Base-by-base conservation (phyloP, 2,329 filamentous ascomycete species). In the Arachnopeziza araneosa region DNA sequence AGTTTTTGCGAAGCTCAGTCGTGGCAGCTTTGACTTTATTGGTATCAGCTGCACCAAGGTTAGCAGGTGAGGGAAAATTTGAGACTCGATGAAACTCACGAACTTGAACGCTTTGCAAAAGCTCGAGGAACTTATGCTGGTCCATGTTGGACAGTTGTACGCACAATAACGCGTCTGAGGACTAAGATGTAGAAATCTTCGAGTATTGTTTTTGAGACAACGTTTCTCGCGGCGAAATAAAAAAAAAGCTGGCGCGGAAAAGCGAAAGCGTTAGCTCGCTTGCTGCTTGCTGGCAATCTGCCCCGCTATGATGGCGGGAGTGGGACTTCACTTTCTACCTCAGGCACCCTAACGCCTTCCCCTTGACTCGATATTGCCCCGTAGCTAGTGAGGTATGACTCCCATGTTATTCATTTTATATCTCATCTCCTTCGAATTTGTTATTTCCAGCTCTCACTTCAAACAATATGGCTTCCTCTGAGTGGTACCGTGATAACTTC, bases 21-120 rank as follows among this genome's bases (percentile, higher is more conserved):
- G 93, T 99, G 64, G 93, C 91, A 67, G 89, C 86, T 83, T 97
- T 96, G 76, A 96, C 87, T 77, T 87, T 86, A 69, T 90, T 86
- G 67, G 92, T 96, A 77, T 96, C 88, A 73, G 95, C 92, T 96
- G 72, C 69, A 36, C 22, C 21, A 24, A 50, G 30, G 58, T 71
- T 64, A 71, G 66, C 55, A 68, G 63, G 53, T 52, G 44, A 54
- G 52, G 64, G 63, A 49, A 10, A n/a, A 32, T n/a, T n/a, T 21
- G 19, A 30, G 19, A 23, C 23, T 32, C 9, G 55, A 51, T 61
- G 57, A 58, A 57, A 86, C 89, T 79, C 79, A 95, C 91, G 92
- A 75, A 91, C 86, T 77, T 96, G 84, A 71, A 93, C 87, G 78
- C 90, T 88, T 82, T 95, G 85, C 74, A 97, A 85, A 78, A 96